Evolutionary conservation across 148 eudicot species (phyloP).

Genomic region (Camellia japonica): DNA sequence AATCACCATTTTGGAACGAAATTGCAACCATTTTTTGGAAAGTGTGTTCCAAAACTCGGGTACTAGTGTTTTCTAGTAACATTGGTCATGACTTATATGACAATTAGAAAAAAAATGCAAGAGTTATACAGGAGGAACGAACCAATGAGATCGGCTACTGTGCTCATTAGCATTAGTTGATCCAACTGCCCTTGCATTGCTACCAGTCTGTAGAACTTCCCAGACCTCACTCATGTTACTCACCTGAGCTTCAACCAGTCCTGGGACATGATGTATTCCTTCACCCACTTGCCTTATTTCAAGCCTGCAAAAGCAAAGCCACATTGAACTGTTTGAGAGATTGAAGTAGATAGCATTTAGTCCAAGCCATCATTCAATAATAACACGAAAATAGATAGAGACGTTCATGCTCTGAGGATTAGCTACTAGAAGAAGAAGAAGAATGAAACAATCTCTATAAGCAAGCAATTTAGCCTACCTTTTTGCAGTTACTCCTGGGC

Average conservation of each 20-base stretch:
- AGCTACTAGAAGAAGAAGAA: background rate
- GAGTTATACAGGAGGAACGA: conserved; percentile 11
- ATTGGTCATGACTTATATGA: no score
- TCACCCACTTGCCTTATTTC: conserved; percentile 82
- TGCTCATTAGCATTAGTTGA: conserved; percentile 90
- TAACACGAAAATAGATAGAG: no score
- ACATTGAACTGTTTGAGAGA: background rate
- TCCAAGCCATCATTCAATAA: background rate
- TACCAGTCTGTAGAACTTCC: conserved; percentile 83
- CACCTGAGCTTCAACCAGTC: conserved; percentile 86
- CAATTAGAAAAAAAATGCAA: background rate
- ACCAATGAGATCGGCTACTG: conserved; percentile 99
- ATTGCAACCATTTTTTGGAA: no score
- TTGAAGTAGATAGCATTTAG: background rate
- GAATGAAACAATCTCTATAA: background rate
- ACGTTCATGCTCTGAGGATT: no score
- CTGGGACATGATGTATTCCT: conserved; percentile 87
- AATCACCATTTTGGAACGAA: no score
- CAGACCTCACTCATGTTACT: conserved; percentile 77
- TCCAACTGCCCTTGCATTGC: conserved; percentile 88
- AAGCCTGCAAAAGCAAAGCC: conserved; percentile 47
- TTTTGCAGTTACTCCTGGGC: conserved; percentile 59
- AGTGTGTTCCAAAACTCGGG: no score
- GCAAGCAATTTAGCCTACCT: conserved; percentile 36
- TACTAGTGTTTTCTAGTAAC: no score